These are phyloP conservation scores for Kodamaea lidongshanica DNA, from an alignment of 805 yeast species.

Conservation along the genomic window DNA sequence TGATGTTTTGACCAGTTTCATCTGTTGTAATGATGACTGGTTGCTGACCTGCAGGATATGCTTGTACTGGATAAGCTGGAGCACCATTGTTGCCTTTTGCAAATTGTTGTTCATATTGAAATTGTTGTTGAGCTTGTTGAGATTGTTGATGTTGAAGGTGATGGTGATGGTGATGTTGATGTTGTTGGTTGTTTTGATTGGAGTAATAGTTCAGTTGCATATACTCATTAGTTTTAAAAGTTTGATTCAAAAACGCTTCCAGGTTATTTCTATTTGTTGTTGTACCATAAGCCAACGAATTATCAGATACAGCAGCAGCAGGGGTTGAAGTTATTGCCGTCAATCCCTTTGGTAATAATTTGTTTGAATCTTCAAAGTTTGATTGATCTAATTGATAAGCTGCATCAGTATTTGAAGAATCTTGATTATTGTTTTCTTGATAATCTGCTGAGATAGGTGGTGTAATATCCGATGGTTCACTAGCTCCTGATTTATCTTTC, in stretches of 20 bases:
- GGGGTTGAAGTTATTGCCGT: conserved; percentile 38
- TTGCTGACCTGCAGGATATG: conserved; percentile 11
- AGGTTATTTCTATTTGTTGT: conserved; percentile 29
- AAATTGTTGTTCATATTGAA: conserved; percentile 6
- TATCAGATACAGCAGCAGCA: conserved; percentile 61
- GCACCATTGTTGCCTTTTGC: too few relatives aligned
- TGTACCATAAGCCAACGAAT: conserved; percentile 64
- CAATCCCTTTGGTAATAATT: conserved; percentile 34
- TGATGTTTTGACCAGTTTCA: conserved; percentile 31
- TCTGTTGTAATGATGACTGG: conserved; percentile 37
- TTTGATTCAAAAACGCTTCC: conserved; percentile 21
- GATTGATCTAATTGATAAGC: conserved; percentile 4
- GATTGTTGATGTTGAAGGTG: conserved; percentile 9
- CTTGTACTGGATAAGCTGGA: conserved; percentile 8
- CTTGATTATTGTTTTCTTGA: too few relatives aligned
- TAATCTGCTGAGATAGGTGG: too few relatives aligned
- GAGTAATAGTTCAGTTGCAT: conserved; percentile 7
- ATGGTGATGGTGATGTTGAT: conserved; percentile 4
- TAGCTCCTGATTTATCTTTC: conserved; percentile 16
- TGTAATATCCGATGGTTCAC: too few relatives aligned
- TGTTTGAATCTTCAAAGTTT: conserved; percentile 10
- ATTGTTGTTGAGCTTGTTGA: conserved; percentile 11
- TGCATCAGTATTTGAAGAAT: too few relatives aligned
- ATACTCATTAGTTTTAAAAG: conserved; percentile 15
- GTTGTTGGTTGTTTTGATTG: conserved; percentile 9